A percentile compares a stretch with the other conserved stretches of the same genome.
These are phyloP conservation scores for Calendula officinalis DNA, from an alignment of 129 eudicot species.

Conservation along the genomic window DNA sequence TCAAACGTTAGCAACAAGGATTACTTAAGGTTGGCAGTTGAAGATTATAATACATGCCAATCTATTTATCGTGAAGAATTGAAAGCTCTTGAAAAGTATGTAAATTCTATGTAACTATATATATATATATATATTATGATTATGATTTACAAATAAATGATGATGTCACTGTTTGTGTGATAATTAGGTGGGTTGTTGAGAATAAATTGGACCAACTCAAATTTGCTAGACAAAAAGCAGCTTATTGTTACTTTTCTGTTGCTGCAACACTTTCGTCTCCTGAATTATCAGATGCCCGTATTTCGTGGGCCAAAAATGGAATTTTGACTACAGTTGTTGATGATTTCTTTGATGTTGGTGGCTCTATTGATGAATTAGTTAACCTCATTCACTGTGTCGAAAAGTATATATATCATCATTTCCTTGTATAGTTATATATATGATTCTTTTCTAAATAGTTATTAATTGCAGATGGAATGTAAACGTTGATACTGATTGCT, in stretches of 20 bases:
- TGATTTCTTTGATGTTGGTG: slow-evolving; percentile 92
- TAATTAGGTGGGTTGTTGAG: slow-evolving; percentile 68
- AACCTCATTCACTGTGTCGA: slow-evolving; percentile 64
- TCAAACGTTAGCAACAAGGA: slow-evolving; percentile 52
- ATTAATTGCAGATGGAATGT: too few relatives aligned
- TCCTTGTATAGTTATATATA: neutral
- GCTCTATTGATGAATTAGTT: slow-evolving; percentile 66
- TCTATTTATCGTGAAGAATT: slow-evolving; percentile 56
- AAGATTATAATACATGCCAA: slow-evolving; percentile 74
- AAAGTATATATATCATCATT: slow-evolving; percentile 32
- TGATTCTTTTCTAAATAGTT: too few relatives aligned
- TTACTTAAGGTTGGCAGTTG: slow-evolving; percentile 57
- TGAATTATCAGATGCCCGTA: slow-evolving; percentile 76
- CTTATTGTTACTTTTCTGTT: slow-evolving; percentile 83
- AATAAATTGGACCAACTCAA: slow-evolving; percentile 71
- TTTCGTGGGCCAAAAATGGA: slow-evolving; percentile 90
- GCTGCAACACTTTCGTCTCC: slow-evolving; percentile 70
- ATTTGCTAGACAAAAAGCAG: slow-evolving; percentile 79
- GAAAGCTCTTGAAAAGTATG: slow-evolving; percentile 68
- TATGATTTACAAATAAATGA: neutral
- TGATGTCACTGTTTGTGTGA: neutral
- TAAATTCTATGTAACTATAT: neutral
- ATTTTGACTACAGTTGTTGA: slow-evolving; percentile 87
- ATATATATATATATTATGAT: neutral
- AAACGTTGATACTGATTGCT: too few relatives aligned